Base-by-base conservation (phyloP, 1,284 basidiomycete genomes). In the Trametes pubescens region DNA sequence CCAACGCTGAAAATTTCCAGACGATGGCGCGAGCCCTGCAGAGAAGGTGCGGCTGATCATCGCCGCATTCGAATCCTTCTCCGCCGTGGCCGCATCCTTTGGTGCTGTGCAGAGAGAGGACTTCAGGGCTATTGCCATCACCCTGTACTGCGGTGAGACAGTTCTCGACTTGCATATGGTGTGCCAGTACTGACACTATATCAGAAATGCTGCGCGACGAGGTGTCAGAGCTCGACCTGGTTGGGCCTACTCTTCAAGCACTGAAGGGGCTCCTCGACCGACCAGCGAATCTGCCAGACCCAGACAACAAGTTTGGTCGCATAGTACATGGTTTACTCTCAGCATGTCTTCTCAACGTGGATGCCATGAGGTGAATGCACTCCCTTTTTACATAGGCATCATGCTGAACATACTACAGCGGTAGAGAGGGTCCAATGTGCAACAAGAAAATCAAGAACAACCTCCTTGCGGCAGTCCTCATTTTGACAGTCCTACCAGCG, bases 361-460 rank as follows among this genome's bases (percentile, higher is more conserved):
- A 98, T 70, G 94, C 93, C 67, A 94, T 98, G 90, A 87, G 94
- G 94, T 95, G 59, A 77, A 24, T 10, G 2, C 14, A 6, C n/a
- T 38, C 10, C 18, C 10, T n/a, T 32, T 57, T 48, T 67, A 9
- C 16, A 32, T 52, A 5, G 35, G 2, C 2, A 21, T 24, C 24
- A 22, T 24, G 46, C 62, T 59, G 62, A 53, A 29, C 67, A 35
- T 57, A 49, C 35, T 37, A 51, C 70, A 96, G 95, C 60, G 89
- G 92, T 10, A 88, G 95, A 51, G 84, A 90, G 63, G 96, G 96
- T 4, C 72, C 83, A 0, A 87, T 93, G 11, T 92, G 93, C 1
- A 80, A 85, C 9, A 88, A 90, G 77, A 98, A 98, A 79, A 85
- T 94, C 76, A 96, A 95, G 78, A 94, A 91, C 75, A 98, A 98